Conservation (phyloP, 139 green algal genomes). For the Raphidocelis subcapitata region DNA sequence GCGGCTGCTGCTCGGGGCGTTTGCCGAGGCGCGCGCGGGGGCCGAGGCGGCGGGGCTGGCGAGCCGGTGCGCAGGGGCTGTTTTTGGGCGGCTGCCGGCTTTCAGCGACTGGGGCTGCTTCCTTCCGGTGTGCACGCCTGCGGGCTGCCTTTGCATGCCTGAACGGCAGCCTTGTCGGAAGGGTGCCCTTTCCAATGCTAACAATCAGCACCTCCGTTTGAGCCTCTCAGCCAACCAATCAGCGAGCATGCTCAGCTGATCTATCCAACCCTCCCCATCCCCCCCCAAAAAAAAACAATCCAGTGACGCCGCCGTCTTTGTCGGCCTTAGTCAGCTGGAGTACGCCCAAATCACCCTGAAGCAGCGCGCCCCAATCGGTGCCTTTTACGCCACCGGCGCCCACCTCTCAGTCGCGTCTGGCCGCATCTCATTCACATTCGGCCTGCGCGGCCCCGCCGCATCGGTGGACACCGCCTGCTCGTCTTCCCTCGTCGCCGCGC, state of each 20-base stretch:
- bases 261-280: neutral
- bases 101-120: too few species aligned
- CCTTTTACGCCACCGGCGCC: slow-evolving; percentile 68
- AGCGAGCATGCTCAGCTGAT: too few species aligned
- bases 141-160: neutral
- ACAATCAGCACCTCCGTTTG: too few species aligned
- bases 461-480: slow-evolving; percentile 85
- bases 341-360: slow-evolving; percentile 60
- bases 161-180: neutral
- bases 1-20: slow-evolving; percentile 51
- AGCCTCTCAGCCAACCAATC: too few species aligned
- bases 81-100: too few species aligned
- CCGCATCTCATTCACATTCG: slow-evolving; percentile 55
- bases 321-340: slow-evolving; percentile 76
- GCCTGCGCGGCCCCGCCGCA: slow-evolving; percentile 61
- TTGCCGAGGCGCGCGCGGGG: slow-evolving; percentile 11
- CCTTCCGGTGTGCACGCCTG: too few species aligned
- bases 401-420: slow-evolving; percentile 72
- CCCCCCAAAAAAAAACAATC: too few species aligned
- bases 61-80: neutral
- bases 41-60: slow-evolving; percentile 1
- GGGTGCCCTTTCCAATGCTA: too few species aligned
- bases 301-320: slow-evolving; percentile 59
- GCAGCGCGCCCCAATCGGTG: slow-evolving; percentile 35
- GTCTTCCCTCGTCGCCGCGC: slow-evolving; percentile 60